Evolutionary conservation across 768 basidiomycete species (phyloP).

Genomic region (Suillus discolor): DNA sequence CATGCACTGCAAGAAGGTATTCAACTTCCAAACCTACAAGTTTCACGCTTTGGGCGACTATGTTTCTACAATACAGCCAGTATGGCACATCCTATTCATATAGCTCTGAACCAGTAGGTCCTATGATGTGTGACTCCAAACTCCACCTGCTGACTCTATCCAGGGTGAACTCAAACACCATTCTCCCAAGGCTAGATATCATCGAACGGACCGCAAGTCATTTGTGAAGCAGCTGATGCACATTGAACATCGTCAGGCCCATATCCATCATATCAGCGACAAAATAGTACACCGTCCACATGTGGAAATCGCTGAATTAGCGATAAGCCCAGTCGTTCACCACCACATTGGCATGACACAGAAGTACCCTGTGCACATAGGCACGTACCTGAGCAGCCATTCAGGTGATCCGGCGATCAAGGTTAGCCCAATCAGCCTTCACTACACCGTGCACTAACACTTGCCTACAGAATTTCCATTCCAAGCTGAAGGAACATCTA

Average conservation of each 20-base stretch:
- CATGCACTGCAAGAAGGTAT: not conserved
- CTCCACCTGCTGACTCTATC: not conserved
- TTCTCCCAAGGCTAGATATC: conserved; percentile 6
- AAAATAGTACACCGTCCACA: not conserved
- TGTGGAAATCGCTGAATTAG: not conserved
- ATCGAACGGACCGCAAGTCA: not conserved
- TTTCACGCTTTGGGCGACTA: conserved; percentile 26
- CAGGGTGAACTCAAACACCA: conserved; percentile 19
- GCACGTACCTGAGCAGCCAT: not conserved
- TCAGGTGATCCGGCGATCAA: not conserved
- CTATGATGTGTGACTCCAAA: conserved; percentile 11
- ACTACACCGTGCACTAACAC: too few relatives aligned
- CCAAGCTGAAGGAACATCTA: not conserved
- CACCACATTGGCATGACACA: conserved; percentile 10
- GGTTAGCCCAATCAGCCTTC: not conserved
- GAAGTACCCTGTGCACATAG: conserved; percentile 21
- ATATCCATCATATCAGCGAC: not conserved
- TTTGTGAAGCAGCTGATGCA: not conserved
- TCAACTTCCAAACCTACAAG: conserved; percentile 29
- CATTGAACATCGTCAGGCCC: conserved; percentile 9
- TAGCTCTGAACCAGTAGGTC: conserved; percentile 27
- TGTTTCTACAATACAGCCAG: conserved; percentile 14
- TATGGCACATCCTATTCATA: conserved; percentile 39
- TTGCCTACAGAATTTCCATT: not conserved
- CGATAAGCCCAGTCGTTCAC: not conserved